Conservation (phyloP, 2,329 filamentous ascomycete species). For the Chaetomium olivaceum region DNA sequence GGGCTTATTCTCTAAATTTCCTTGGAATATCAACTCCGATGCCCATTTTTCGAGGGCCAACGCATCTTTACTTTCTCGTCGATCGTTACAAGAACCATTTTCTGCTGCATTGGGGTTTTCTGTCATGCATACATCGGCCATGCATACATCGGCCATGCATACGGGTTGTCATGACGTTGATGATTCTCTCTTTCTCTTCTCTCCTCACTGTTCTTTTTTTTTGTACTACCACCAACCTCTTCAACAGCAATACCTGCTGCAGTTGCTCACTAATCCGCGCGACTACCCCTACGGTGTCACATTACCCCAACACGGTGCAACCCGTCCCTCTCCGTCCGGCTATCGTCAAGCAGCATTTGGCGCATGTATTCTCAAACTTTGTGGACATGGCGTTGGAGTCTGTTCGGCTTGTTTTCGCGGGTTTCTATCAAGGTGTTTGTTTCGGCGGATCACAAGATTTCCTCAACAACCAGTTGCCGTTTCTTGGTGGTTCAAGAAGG, state of each 20-base stretch:
- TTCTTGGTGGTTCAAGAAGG: conserved; percentile 26
- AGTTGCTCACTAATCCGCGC: conserved; percentile 15
- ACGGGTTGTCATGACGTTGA: conserved; percentile 34
- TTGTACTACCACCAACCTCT: conserved; percentile 21
- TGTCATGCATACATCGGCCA: conserved; percentile 32
- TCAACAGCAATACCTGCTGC: conserved; percentile 1
- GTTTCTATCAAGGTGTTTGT: conserved; percentile 13
- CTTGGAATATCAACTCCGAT: conserved; percentile 26
- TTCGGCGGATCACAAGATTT: conserved; percentile 6
- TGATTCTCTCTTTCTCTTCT: conserved; percentile 23
- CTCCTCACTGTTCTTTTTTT: conserved; percentile 3
- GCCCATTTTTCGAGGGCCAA: conserved; percentile 14
- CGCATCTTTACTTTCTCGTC: conserved; percentile 27
- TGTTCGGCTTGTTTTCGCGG: neutral
- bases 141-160: conserved; percentile 32
- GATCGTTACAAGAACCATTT: conserved; percentile 30
- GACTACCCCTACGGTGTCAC: neutral
- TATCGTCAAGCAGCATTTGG: neutral
- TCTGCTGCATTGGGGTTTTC: conserved; percentile 28
- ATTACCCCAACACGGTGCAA: neutral
- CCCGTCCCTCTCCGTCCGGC: conserved; percentile 14
- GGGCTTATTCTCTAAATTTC: conserved; percentile 20
- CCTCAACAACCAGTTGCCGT: neutral
- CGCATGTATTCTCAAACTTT: conserved; percentile 4
- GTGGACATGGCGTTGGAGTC: conserved; percentile 14